Evolutionary conservation across 352 stramenopile species (phyloP).

Genomic region (Globisporangium paroecandrum): DNA sequence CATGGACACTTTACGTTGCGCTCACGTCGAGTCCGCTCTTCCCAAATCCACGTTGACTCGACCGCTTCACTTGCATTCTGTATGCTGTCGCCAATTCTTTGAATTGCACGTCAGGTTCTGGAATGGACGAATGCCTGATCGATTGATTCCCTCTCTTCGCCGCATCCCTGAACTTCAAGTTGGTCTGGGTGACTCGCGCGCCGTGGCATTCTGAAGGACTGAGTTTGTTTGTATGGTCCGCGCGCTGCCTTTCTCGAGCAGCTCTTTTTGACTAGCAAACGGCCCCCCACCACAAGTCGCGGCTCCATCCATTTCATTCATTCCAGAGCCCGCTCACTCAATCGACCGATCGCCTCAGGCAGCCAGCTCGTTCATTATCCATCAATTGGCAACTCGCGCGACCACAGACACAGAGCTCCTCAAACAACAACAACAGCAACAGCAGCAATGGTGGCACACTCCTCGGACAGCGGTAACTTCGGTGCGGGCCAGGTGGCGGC

Average conservation of each 20-base stretch:
- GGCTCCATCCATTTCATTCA: constrained; percentile 4
- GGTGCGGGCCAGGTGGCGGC: constrained; percentile 53
- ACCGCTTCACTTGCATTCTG: constrained; percentile 4
- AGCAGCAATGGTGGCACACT: constrained; percentile 41
- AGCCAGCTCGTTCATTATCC: background rate
- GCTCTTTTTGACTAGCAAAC: background rate
- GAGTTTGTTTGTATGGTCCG: background rate
- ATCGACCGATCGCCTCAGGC: background rate
- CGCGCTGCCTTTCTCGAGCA: background rate
- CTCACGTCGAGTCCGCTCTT: background rate
- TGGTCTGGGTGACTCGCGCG: background rate
- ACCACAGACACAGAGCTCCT: constrained; percentile 6
- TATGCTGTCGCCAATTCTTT: constrained; percentile 5
- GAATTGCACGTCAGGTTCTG: constrained; percentile 9
- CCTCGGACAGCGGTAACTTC: constrained; percentile 37
- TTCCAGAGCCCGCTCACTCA: background rate
- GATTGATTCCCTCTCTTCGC: background rate
- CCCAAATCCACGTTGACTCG: background rate
- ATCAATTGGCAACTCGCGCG: constrained; percentile 18
- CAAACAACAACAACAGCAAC: constrained; percentile 9
- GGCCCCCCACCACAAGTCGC: background rate
- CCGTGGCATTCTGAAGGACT: constrained; percentile 5
- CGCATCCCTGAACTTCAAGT: constrained; percentile 6
- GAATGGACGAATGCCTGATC: background rate
- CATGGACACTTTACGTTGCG: background rate